phyloP scores from a whole-genome alignment of 2,329 filamentous ascomycete species.

The Penicillium vulpinum region DNA sequence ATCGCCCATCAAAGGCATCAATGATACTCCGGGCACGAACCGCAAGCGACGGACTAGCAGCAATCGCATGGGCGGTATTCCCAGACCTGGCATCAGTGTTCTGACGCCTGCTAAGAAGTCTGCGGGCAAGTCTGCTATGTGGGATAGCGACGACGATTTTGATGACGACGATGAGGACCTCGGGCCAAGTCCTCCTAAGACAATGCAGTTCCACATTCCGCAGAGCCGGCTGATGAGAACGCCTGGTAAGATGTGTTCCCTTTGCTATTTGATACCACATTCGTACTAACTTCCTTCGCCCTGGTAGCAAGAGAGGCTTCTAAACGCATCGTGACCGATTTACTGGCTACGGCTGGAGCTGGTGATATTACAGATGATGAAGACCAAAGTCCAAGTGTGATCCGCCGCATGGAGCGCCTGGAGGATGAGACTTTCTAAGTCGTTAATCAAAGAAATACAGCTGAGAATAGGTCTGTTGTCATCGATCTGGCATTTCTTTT shows the following conservation, averaged over 20 bases:
- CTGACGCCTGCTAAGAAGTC: constrained; percentile 65
- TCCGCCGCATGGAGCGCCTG: constrained; percentile 41
- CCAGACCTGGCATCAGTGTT: constrained; percentile 80
- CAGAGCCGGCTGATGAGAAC: constrained; percentile 52
- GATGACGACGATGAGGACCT: constrained; percentile 55
- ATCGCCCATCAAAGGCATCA: constrained; percentile 60
- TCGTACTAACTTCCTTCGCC: not conserved
- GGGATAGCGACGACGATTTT: constrained; percentile 72
- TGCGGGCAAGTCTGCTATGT: constrained; percentile 48
- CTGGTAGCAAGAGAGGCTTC: constrained; percentile 50
- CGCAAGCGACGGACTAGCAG: constrained; percentile 46
- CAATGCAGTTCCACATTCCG: constrained; percentile 55
- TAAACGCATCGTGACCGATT: constrained; percentile 51
- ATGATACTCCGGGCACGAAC: constrained; percentile 39
- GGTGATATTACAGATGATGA: constrained; percentile 42
- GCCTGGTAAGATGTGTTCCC: constrained; percentile 39
- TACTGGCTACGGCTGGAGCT: constrained; percentile 48
- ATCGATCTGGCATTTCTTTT: not conserved
- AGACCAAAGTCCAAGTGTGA: constrained; percentile 47
- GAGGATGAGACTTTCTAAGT: constrained; percentile 51
- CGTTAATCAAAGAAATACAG: too few species aligned
- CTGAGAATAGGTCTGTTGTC: not conserved
- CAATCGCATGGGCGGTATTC: constrained; percentile 44
- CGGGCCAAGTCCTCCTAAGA: constrained; percentile 86
- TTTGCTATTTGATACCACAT: not conserved